Conservation (phyloP, 2,329 filamentous ascomycete species). For the Stagonosporopsis chrysanthemi region DNA sequence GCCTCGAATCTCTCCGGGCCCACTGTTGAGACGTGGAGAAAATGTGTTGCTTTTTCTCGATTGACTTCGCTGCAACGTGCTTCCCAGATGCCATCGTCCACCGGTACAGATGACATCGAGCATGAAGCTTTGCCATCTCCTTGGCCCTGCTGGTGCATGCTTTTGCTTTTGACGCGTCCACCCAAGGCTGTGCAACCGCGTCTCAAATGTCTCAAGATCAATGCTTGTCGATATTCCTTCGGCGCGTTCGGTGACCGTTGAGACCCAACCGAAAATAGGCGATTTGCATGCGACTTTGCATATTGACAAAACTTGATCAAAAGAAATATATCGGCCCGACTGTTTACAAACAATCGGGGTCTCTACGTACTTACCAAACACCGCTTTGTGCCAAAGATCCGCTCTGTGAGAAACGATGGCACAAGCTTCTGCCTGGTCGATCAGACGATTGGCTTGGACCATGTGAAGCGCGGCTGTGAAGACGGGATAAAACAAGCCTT, state of each 20-base stretch:
- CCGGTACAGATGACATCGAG: background rate
- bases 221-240: slow-evolving; percentile 8
- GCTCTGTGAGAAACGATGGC: background rate
- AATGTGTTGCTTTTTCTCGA: background rate
- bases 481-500: background rate
- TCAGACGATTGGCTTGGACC: background rate
- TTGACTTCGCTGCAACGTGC: background rate
- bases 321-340: slow-evolving; percentile 17
- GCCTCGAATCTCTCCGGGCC: slow-evolving; percentile 3
- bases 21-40: slow-evolving; percentile 4
- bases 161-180: slow-evolving; percentile 16
- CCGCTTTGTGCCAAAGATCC: background rate
- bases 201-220: slow-evolving; percentile 10
- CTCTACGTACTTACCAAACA: background rate
- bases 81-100: background rate
- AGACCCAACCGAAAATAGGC: slow-evolving; percentile 6
- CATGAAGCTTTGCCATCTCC: slow-evolving; percentile 1
- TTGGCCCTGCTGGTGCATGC: background rate
- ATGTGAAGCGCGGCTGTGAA: background rate
- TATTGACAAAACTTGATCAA: slow-evolving; percentile 9
- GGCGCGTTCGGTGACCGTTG: slow-evolving; percentile 6
- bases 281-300: slow-evolving; percentile 2
- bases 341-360: slow-evolving; percentile 7
- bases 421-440: background rate
- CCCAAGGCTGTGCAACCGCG: slow-evolving; percentile 6